Evolutionary conservation across 306 rosid species (phyloP).

Genomic region (Vigna mungo): DNA sequence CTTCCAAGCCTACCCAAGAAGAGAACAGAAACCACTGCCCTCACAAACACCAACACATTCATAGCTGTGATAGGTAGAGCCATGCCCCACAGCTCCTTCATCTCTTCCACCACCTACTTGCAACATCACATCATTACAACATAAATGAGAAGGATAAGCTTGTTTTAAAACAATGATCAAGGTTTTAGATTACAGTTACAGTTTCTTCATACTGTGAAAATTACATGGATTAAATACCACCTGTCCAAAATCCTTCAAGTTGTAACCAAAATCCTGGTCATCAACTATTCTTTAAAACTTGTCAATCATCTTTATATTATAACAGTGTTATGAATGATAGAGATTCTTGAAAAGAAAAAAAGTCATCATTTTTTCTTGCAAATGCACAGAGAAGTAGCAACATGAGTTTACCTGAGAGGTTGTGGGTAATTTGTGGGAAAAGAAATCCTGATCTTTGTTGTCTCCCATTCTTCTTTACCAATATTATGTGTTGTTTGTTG

Average conservation of each 20-base stretch:
- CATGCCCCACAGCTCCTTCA: conserved; percentile 82
- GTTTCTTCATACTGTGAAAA: neutral
- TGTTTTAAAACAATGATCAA: neutral
- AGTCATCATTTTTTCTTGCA: neutral
- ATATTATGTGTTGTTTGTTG: neutral
- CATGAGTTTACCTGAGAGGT: conserved; percentile 65
- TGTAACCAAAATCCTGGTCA: neutral
- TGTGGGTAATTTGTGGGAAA: conserved; percentile 64
- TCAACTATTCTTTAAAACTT: neutral
- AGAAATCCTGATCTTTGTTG: conserved; percentile 56
- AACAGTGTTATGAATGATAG: too few relatives aligned
- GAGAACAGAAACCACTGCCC: conserved; percentile 78
- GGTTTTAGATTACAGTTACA: neutral
- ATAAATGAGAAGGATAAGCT: neutral
- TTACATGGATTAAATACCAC: neutral
- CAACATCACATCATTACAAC: neutral
- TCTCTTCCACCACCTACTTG: conserved; percentile 71
- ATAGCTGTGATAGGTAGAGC: conserved; percentile 79
- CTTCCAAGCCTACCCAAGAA: conserved; percentile 85
- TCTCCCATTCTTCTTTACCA: conserved; percentile 51
- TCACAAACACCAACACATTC: conserved; percentile 72
- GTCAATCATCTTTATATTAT: too few relatives aligned
- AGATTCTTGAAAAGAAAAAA: neutral
- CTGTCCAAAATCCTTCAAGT: neutral
- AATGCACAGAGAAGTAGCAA: neutral